These are phyloP conservation scores for Aspergillus sergii DNA, from an alignment of 2,329 filamentous ascomycete genomes.

Conservation along the genomic window DNA sequence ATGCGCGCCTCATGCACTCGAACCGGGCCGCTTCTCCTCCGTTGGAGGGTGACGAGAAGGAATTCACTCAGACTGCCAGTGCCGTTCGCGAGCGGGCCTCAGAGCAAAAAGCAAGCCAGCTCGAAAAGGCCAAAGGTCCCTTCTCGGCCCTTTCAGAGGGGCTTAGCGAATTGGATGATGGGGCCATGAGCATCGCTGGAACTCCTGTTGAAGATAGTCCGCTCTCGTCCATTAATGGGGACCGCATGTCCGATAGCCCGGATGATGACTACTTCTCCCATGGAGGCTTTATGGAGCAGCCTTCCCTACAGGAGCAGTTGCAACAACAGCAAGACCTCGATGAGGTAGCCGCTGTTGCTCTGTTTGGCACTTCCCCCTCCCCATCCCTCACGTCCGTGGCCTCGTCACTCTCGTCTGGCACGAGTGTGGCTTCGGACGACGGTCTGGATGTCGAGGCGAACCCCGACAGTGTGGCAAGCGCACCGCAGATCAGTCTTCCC, in stretches of 20 bases:
- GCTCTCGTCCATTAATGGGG: slow-evolving; percentile 32
- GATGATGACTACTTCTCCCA: slow-evolving; percentile 41
- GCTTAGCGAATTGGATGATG: slow-evolving; percentile 41
- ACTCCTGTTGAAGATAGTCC: slow-evolving; percentile 36
- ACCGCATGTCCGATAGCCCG: slow-evolving; percentile 33
- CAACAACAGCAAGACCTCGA: slow-evolving; percentile 34
- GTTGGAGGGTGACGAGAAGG: slow-evolving; percentile 90
- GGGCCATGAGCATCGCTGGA: slow-evolving; percentile 29
- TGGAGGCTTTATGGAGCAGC: slow-evolving; percentile 25
- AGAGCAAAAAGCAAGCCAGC: slow-evolving; percentile 36
- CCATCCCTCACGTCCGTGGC: slow-evolving; percentile 45
- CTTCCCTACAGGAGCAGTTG: slow-evolving; percentile 19
- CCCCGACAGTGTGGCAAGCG: slow-evolving; percentile 20
- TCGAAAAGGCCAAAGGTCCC: slow-evolving; percentile 30
- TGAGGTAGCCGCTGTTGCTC: slow-evolving; percentile 36
- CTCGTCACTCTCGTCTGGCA: slow-evolving; percentile 46
- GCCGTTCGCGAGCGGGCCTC: slow-evolving; percentile 67
- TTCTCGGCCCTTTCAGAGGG: slow-evolving; percentile 45
- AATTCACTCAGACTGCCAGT: slow-evolving; percentile 94
- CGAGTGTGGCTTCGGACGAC: slow-evolving; percentile 39
- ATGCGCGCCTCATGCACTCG: slow-evolving; percentile 62
- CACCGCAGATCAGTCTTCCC: slow-evolving; percentile 36
- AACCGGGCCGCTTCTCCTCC: slow-evolving; percentile 81
- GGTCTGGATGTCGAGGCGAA: slow-evolving; percentile 31
- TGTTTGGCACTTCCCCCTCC: slow-evolving; percentile 47